These are phyloP conservation scores for Rhodotorula graminis DNA, from an alignment of 768 basidiomycete species.

Conservation along the genomic window DNA sequence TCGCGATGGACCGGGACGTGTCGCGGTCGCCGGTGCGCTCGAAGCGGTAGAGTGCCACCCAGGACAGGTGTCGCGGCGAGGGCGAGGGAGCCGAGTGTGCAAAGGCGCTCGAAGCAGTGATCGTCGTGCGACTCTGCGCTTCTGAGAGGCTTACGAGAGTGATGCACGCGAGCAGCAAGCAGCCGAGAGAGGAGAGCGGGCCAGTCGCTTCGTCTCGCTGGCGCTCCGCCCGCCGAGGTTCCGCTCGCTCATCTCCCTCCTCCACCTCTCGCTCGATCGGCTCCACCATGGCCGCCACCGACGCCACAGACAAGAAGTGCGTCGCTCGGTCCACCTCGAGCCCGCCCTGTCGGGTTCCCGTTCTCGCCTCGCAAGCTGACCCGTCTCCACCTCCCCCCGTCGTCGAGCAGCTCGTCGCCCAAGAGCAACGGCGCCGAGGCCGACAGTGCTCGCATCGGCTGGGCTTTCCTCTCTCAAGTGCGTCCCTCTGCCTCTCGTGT, in stretches of 20 bases:
- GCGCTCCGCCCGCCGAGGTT: no score
- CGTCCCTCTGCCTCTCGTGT: background rate
- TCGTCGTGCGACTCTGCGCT: no score
- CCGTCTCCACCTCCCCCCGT: background rate
- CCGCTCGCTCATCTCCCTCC: background rate
- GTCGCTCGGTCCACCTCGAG: background rate
- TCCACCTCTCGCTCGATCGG: background rate
- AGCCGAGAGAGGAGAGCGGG: no score
- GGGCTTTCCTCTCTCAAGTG: constrained; percentile 39
- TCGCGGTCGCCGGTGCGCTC: background rate
- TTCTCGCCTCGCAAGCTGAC: background rate
- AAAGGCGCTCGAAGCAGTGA: background rate
- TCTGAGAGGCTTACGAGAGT: no score
- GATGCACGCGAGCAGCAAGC: no score
- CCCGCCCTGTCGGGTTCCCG: background rate
- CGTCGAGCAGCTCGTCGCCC: background rate
- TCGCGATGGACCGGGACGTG: background rate
- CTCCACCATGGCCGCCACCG: constrained; percentile 1
- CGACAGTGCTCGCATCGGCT: constrained; percentile 33
- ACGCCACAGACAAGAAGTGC: constrained; percentile 17
- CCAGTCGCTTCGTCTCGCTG: background rate
- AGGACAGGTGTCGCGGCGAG: no score
- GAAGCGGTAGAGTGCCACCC: background rate
- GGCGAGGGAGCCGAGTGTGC: background rate
- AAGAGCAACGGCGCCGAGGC: constrained; percentile 3